Evolutionary conservation across 768 basidiomycete genomes (phyloP), one percentile per base, ranked within the genome.

Genomic region (Naganishia vaughanmartiniae): DNA sequence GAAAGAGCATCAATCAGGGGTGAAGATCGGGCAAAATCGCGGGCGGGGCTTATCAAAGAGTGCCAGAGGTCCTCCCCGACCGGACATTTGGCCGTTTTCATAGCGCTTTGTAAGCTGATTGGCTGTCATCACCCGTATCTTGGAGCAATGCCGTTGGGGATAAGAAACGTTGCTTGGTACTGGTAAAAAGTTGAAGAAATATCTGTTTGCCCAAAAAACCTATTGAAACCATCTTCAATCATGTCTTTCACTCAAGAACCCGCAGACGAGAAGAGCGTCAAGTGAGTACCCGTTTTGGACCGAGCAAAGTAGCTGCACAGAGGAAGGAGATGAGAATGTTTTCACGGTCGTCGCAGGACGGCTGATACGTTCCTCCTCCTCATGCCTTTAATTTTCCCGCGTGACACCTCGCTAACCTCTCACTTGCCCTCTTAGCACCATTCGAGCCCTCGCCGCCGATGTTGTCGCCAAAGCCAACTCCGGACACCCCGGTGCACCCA

Each of bases 401-500:
- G n/a, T n/a, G 7, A 24, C 48, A 36, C 34, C 53, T 65, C 39
- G 11, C 48, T 36, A 7, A 36, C 33, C 53, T 24, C 57, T 28
- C 42, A 42, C 9, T 70, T 78, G 77, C 21, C n/a, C n/a, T 24
- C 60, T 2, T 24, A 63, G 60, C 77, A 80, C 76, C 67, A 81
- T 81, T 74, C 80, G 80, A 72, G 72, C 76, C 70, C 75, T 81
- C 54, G 81, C 81, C 19, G 81, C 78, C 58, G 81, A 82, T 79
- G 78, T 80, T 26, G 80, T 82, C 54, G 75, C 70, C 72, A 82
- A 82, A 83, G 90, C 92, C 77, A 95, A 95, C 87, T 93, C 91
- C 75, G 93, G 93, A 70, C 93, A 94, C 82, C 93, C 91, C 72
- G 92, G 92, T 82, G 93, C 93, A 51, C 93, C 93, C 31, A 89